Base-by-base conservation (phyloP, 2,329 filamentous ascomycete species). In the Aspergillus neoniger region DNA sequence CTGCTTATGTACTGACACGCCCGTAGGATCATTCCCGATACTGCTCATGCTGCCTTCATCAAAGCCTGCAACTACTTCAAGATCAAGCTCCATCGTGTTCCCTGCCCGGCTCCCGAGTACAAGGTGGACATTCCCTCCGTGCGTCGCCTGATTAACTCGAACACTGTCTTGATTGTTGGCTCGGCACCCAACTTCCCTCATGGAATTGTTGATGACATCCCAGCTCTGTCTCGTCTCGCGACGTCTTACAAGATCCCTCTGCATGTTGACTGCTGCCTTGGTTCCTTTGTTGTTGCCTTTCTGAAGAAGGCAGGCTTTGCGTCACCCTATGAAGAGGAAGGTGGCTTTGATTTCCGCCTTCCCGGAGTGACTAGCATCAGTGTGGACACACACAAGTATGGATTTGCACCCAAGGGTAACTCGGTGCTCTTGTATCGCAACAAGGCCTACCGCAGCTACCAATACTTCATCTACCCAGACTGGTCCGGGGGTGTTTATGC, bases 331-430 rank as follows among this genome's bases (percentile, higher is more conserved):
- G 79, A 79, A 55, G 91, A 96, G 64, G 85, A 90, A 21, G 87
- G 90, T 68, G 88, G 87, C 5, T 98, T 98, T 73, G 95, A 99
- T 77, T 99, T 99, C 85, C 88, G 91, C 58, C 87, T 96, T 61
- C 92, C 91, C 67, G 95, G 95, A 69, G 95, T 99, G 39, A 97
- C 94, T 3, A 94, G 90, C 76, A 98, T 99, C 76, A 92, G 88
- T 67, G 96, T 93, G 76, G 95, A 99, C 76, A 99, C 95, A 2
- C 95, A 99, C 85, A 99, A 99, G 77, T 99, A 99, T 75, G 95
- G 95, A 39, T 99, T 99, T 74, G 95, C 95, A 1, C 95, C 95
- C 56, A 99, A 99, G 81, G 95, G 95, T 67, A 99, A 96, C 83
- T 95, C 90, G 55, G 95, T 92, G 1, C 84, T 96, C 14, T 84